Base-by-base conservation (phyloP, 805 yeast species). In the Cephaloascus albidus region DNA sequence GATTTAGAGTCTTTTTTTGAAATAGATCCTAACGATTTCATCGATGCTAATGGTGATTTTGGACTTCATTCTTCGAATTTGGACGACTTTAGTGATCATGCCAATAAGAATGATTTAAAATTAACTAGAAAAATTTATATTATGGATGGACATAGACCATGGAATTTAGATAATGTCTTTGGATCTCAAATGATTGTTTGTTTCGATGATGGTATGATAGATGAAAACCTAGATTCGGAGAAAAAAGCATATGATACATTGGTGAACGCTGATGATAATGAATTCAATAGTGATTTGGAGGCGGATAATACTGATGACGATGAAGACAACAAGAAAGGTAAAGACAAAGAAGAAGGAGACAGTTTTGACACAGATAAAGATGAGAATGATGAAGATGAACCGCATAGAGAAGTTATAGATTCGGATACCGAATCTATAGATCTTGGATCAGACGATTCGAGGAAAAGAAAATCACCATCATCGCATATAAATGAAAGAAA, bases 111-210 rank as follows among this genome's bases (percentile, higher is more conserved):
- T 14, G 55, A 55, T 17, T 45, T 64, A 27, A 52, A 55, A 35
- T 55, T 70, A 33, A 71, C 61, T 36, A 70, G 93, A 45, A 76
- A 70, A 41, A 73, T 90, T 2, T 94, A 86, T 51, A 74, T 94
- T 10, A 70, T 93, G 40, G 99, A 93, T 59, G 88, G 95, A 3
- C 93, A 85, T 47, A 66, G 97, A 46, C 99, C 98, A 3, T 93
- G 98, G 97, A 89, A 89, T 59, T 64, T 93, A 46, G 96, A 89
- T 55, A 93, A 93, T 54, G 52, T 93, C 36, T 89, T 85, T 67
- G 96, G 95, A 1, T 80, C 90, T 4, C 76, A 77, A 8, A 70
- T 77, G 45, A 76, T 93, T 3, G 70, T 70, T 4, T 89, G 97
- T 57, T 74, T 89, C 43, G 97, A 89, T 53, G 97, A 90, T 55